Evolutionary conservation across 148 eudicot genomes (phyloP).

Genomic region (Nepenthes gracilis): DNA sequence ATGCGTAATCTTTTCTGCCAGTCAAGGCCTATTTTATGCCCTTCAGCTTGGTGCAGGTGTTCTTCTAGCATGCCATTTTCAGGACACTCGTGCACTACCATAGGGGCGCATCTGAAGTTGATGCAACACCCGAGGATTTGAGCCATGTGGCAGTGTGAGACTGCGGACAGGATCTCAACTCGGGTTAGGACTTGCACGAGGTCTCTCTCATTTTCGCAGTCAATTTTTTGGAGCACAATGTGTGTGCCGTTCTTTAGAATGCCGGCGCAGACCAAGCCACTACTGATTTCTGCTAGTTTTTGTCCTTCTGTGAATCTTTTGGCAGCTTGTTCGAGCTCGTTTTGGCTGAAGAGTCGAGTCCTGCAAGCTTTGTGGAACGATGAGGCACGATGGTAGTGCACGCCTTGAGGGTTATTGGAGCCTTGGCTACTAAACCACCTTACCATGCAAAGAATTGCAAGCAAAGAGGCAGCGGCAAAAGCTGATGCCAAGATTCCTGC

Average conservation of each 20-base stretch:
- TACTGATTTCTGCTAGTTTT: slow-evolving; percentile 24
- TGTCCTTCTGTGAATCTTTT: slow-evolving; percentile 39
- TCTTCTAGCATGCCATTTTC: slow-evolving; percentile 51
- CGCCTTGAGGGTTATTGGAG: slow-evolving; percentile 7
- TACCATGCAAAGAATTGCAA: slow-evolving; percentile 33
- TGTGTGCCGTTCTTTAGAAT: slow-evolving; percentile 41
- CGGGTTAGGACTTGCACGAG: slow-evolving; percentile 35
- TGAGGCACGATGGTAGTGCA: slow-evolving; percentile 24
- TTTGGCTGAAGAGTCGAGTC: slow-evolving; percentile 46
- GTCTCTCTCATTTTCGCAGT: slow-evolving; percentile 44
- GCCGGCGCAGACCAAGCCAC: slow-evolving; percentile 41
- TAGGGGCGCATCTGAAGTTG: slow-evolving; percentile 41
- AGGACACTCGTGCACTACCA: slow-evolving; percentile 62
- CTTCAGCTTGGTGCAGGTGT: slow-evolving; percentile 21
- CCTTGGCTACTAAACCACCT: slow-evolving; percentile 31
- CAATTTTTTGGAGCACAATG: slow-evolving; percentile 50
- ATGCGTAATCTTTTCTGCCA: slow-evolving; percentile 61
- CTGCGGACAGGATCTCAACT: slow-evolving; percentile 42
- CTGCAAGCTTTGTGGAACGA: slow-evolving; percentile 40
- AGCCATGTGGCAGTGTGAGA: slow-evolving; percentile 53
- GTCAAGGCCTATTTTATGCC: slow-evolving; percentile 29
- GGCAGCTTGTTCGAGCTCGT: slow-evolving; percentile 77
- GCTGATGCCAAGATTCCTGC: slow-evolving; percentile 54
- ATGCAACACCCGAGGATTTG: slow-evolving; percentile 66
- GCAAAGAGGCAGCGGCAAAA: slow-evolving; percentile 28